Conservation (phyloP, 2,329 filamentous ascomycete genomes). For the Monilinia laxa region DNA sequence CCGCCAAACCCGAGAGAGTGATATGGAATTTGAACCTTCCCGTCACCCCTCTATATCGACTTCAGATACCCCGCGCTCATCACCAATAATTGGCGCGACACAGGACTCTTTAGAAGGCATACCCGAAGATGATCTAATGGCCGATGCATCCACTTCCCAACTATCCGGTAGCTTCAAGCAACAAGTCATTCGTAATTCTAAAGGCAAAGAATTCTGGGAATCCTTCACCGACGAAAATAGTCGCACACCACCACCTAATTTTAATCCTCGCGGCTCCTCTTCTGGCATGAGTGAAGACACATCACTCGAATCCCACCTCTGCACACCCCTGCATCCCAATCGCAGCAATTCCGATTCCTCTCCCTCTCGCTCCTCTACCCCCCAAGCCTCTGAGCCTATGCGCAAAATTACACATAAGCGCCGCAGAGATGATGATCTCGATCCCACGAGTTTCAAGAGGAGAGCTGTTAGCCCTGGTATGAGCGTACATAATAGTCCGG, state of each 20-base stretch:
- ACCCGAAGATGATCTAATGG: constrained; percentile 67
- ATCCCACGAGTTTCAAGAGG: constrained; percentile 83
- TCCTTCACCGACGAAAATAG: constrained; percentile 68
- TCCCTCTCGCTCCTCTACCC: constrained; percentile 38
- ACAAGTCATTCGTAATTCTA: constrained; percentile 69
- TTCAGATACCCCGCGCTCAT: constrained; percentile 53
- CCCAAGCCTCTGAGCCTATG: constrained; percentile 66
- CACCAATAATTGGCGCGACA: constrained; percentile 61
- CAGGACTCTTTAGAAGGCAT: constrained; percentile 68
- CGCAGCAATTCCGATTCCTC: constrained; percentile 32
- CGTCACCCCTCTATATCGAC: constrained; percentile 49
- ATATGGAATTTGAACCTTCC: constrained; percentile 60
- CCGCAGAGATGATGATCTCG: constrained; percentile 87
- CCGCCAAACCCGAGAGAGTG: constrained; percentile 88
- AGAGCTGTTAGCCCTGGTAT: constrained; percentile 88
- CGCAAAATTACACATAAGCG: constrained; percentile 78
- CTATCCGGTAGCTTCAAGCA: constrained; percentile 70
- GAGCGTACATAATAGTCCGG: constrained; percentile 85
- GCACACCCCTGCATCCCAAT: constrained; percentile 35
- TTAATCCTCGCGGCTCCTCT: constrained; percentile 58
- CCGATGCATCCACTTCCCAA: constrained; percentile 45
- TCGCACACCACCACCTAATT: constrained; percentile 50
- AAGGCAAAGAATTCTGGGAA: constrained; percentile 75
- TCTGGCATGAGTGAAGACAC: constrained; percentile 68
- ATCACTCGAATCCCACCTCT: constrained; percentile 41